Evolutionary conservation across 2,329 filamentous ascomycete species (phyloP), one percentile per base, ranked within the genome.

Genomic region (Penicillium decumbens): DNA sequence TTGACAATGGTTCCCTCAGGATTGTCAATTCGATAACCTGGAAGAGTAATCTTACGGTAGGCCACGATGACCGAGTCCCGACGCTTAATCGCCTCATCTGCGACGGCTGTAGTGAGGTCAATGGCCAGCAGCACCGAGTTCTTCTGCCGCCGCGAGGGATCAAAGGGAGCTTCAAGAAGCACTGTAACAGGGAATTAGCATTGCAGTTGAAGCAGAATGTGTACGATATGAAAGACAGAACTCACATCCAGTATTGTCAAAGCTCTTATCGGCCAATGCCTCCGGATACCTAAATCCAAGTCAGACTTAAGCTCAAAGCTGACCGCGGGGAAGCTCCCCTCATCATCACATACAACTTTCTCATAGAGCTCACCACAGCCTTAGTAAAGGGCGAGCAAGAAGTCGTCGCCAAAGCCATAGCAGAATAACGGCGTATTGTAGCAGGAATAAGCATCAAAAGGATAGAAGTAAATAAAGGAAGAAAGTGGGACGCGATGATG

Each of bases 211-310:
- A 30, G 24, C 1, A 8, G 20, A 15, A 18, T 8, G 35, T 33
- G 42, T 13, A 1, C 4, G 10, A 9, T 35, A 5, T 12, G 18
- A 12, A 9, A 4, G 2, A 1, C 1, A 2, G n/a, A 47, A 48
- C 76, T 61, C 67, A 82, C 81, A 69, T 47, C 93, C 93, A n/a
- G 95, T 95, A 65, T 98, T 98, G 69, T 98, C 93, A 80, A 91
- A 98, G 57, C 87, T 84, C 60, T 85, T 85, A 66, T 97, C 93
- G 8, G 93, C 93, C 37, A 96, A 77, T 52, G 83, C 83, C 66
- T 95, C 89, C 0, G 93, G 93, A 67, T 95, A 98, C 51, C 90
- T 93, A 56, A 49, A 47, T 43, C 24, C 35, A 28, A 40, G 46
- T 46, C 45, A 58, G 41, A 38, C 35, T 18, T 33, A 46, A 52